Conservation (phyloP, 352 stramenopile species). For the Pelagophyceae sp. region DNA sequence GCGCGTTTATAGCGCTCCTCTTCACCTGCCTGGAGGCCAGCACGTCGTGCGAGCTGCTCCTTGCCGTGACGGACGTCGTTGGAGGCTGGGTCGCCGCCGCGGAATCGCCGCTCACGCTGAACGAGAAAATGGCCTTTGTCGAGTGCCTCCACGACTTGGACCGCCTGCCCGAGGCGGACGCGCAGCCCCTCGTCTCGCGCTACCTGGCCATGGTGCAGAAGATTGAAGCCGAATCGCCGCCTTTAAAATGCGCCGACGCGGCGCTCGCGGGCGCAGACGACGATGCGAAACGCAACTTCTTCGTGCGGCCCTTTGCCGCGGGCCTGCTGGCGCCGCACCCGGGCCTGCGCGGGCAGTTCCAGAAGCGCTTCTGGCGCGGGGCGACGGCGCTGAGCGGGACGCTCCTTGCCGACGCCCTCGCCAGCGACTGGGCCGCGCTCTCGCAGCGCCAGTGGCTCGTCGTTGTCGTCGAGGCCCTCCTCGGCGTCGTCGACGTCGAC, state of each 20-base stretch:
- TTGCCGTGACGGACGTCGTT: not conserved
- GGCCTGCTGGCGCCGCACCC: not conserved
- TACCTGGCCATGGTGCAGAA: not conserved
- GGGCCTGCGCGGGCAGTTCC: not conserved
- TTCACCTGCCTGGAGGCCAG: not conserved
- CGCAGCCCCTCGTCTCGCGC: not conserved
- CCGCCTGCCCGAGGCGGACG: not conserved
- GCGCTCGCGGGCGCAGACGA: too few relatives aligned
- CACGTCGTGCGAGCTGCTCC: not conserved
- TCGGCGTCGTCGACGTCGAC: not conserved
- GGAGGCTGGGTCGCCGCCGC: not conserved
- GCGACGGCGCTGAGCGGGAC: too few relatives aligned
- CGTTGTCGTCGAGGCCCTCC: not conserved
- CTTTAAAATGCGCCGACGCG: too few relatives aligned
- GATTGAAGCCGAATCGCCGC: not conserved
- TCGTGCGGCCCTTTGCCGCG: not conserved
- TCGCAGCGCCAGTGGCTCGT: not conserved
- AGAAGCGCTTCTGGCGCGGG: not conserved
- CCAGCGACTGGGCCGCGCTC: not conserved
- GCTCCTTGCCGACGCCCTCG: not conserved
- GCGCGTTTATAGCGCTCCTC: not conserved
- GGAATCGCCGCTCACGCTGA: not conserved
- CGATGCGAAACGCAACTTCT: not conserved
- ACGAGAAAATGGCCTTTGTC: constrained; percentile 8
- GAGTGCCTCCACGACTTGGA: not conserved